phyloP scores from a whole-genome alignment of 2,329 filamentous ascomycete genomes.

The Paracorniculantispora psalliotae region DNA sequence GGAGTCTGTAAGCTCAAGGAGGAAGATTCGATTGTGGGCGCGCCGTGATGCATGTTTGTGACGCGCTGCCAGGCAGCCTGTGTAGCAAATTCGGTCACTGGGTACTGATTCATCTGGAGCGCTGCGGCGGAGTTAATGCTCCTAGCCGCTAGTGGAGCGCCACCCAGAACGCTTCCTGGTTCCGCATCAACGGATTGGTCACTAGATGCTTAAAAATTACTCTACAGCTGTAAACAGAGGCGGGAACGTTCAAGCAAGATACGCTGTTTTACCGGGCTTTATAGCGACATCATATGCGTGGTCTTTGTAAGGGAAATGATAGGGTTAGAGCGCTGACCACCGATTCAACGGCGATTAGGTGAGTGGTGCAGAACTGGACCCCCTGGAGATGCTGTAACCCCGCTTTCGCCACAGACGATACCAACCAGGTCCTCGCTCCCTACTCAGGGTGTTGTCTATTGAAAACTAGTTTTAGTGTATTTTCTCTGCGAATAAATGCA shows the following conservation, averaged over 20 bases:
- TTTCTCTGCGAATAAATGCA: background rate
- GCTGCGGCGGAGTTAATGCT: background rate
- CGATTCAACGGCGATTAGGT: too few species aligned
- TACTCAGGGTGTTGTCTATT: background rate
- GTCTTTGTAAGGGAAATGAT: too few species aligned
- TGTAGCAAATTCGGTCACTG: background rate
- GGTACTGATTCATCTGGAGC: background rate
- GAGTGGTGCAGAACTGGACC: too few species aligned
- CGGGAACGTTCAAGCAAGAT: too few species aligned
- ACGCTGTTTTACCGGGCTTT: too few species aligned
- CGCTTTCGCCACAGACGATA: too few species aligned
- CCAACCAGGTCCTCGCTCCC: background rate
- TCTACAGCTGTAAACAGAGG: too few species aligned
- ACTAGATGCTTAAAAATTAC: too few species aligned
- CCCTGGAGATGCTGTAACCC: too few species aligned
- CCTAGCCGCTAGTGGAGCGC: background rate
- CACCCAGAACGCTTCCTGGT: background rate
- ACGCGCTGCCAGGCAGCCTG: background rate
- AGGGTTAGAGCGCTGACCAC: too few species aligned
- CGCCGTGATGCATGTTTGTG: background rate
- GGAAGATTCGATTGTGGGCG: background rate
- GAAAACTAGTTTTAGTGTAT: background rate
- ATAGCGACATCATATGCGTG: too few species aligned
- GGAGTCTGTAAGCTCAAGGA: background rate
- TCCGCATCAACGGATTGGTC: too few species aligned